Evolutionary conservation across 2,329 filamentous ascomycete species (phyloP).

Genomic region (Phialemonium atrogriseum): DNA sequence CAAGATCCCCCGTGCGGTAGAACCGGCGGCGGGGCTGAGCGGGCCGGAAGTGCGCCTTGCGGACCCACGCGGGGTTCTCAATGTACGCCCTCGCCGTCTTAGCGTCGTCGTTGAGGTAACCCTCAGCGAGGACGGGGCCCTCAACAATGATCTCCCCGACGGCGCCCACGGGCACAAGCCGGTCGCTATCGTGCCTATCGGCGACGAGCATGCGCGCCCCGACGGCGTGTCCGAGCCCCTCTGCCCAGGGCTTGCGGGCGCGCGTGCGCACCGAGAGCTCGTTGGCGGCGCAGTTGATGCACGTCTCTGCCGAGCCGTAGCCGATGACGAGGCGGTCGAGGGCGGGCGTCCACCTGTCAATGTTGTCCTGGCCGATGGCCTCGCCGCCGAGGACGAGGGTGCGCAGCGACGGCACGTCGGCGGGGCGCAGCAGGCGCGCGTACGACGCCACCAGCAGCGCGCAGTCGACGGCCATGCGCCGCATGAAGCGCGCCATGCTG

Average conservation of each 20-base stretch:
- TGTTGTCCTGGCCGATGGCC: conserved; percentile 39
- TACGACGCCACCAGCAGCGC: neutral
- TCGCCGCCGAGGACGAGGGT: conserved; percentile 30
- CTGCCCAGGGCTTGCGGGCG: neutral
- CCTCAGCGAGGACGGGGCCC: conserved; percentile 33
- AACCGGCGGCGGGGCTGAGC: no score
- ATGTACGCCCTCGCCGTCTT: no score
- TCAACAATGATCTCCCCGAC: conserved; percentile 23
- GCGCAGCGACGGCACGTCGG: conserved; percentile 5
- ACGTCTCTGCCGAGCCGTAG: conserved; percentile 39
- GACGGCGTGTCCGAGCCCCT: neutral
- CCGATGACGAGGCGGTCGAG: conserved; percentile 35
- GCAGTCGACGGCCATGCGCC: neutral
- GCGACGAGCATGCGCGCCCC: conserved; percentile 8
- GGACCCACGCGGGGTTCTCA: no score
- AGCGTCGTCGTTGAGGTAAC: conserved; percentile 35
- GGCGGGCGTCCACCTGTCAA: conserved; percentile 36
- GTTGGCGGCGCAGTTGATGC: conserved; percentile 10
- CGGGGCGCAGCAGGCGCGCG: conserved; percentile 3
- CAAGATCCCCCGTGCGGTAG: no score
- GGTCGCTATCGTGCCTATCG: conserved; percentile 6
- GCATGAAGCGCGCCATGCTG: conserved; percentile 1
- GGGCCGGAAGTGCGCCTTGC: conserved; percentile 3
- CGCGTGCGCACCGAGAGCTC: neutral
- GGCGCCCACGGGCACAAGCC: conserved; percentile 12